Conservation (phyloP, 306 rosid genomes). For the Trichosanthes truncata region DNA sequence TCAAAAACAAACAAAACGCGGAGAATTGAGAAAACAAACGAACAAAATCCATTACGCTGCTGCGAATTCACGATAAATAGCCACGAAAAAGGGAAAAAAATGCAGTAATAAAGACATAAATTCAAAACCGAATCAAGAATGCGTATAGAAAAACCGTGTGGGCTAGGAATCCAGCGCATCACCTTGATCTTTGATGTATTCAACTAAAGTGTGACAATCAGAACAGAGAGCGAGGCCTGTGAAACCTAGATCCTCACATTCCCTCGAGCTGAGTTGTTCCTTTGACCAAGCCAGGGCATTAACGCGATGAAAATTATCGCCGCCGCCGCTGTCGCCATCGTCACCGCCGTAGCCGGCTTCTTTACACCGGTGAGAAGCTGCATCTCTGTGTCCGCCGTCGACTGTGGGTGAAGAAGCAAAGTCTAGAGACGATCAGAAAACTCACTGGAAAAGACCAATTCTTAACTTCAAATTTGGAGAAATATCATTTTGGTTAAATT, state of each 20-base stretch:
- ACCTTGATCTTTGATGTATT: conserved; percentile 95
- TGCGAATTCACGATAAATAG: background rate
- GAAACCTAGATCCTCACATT: conserved; percentile 90
- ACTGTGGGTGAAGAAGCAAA: background rate
- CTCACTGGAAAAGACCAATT: background rate
- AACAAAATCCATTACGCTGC: background rate
- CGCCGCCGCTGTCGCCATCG: background rate
- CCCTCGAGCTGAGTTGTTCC: conserved; percentile 62
- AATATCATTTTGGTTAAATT: too few relatives aligned
- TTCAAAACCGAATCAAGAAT: background rate
- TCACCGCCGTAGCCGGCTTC: conserved; percentile 6
- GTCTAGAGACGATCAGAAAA: background rate
- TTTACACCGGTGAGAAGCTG: background rate
- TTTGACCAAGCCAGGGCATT: conserved; percentile 14
- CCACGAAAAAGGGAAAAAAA: background rate
- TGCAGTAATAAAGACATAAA: background rate
- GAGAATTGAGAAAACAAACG: background rate
- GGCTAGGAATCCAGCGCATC: background rate
- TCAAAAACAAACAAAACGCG: background rate
- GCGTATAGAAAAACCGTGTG: background rate
- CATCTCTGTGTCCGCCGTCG: background rate
- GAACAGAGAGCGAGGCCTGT: conserved; percentile 87
- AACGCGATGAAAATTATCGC: background rate
- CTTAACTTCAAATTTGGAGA: background rate
- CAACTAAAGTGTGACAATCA: conserved; percentile 70